These are phyloP conservation scores for Chrysosporium queenslandicum DNA, from an alignment of 2,329 filamentous ascomycete genomes.

Conservation along the genomic window DNA sequence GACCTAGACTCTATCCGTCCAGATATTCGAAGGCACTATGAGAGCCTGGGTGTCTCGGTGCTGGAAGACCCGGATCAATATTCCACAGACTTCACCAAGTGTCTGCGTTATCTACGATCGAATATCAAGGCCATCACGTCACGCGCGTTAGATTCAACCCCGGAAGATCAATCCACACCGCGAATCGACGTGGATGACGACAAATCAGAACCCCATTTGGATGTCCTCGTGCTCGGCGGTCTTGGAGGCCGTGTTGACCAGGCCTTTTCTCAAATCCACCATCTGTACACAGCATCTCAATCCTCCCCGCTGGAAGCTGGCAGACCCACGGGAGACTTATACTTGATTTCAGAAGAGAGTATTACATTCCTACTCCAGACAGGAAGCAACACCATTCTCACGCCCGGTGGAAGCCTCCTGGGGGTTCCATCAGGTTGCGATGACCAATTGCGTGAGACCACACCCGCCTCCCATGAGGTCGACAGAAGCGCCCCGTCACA, in stretches of 20 bases:
- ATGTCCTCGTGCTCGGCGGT: constrained; percentile 75
- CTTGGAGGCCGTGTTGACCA: constrained; percentile 88
- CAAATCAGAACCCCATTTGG: constrained; percentile 26
- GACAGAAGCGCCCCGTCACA: too few species aligned
- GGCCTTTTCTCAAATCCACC: constrained; percentile 77
- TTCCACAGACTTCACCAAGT: constrained; percentile 86
- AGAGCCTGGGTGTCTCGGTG: constrained; percentile 49
- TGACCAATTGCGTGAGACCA: constrained; percentile 21
- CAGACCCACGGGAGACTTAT: constrained; percentile 48
- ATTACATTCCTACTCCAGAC: constrained; percentile 69
- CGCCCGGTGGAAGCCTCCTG: constrained; percentile 38
- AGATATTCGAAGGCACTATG: constrained; percentile 57
- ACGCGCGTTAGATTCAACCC: not conserved
- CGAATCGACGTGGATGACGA: not conserved
- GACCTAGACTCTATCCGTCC: constrained; percentile 76
- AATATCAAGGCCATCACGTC: constrained; percentile 23
- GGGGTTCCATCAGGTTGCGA: constrained; percentile 13
- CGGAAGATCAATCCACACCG: not conserved
- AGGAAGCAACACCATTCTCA: constrained; percentile 58
- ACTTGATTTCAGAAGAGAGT: constrained; percentile 69
- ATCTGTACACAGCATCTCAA: constrained; percentile 49
- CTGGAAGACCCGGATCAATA: constrained; percentile 69
- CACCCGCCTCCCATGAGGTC: not conserved
- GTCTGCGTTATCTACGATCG: constrained; percentile 50
- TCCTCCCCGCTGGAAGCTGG: constrained; percentile 3